Base-by-base conservation (phyloP, 1,139 yeast species). In the Sugiyamaella xylanicola region DNA sequence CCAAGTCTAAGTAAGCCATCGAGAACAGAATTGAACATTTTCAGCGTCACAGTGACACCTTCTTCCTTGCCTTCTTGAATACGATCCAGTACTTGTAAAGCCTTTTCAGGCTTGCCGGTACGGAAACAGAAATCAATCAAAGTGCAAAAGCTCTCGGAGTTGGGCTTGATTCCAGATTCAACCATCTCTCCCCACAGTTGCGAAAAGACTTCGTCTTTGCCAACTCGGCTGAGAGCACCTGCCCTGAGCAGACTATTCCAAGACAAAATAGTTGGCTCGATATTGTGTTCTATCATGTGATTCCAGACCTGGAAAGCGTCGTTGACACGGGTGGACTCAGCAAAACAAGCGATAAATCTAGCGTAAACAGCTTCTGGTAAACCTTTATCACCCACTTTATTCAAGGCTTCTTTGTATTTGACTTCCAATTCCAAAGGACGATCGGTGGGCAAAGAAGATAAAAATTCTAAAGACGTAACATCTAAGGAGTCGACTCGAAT, bases 161-260 rank as follows among this genome's bases (percentile, higher is more conserved):
- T 72, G n/a, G 81, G 78, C 47, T 64, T 59, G 47, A 71, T 63
- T 32, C 74, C 72, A 39, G 72, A 67, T 7, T 60, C 61, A 5
- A 29, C 27, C 68, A 79, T 73, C 60, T 72, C 69, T 19, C 70
- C 62, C 72, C 76, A 74, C 41, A 79, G 66, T 21, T 70, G 70
- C 47, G 74, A 74, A 32, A 74, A 70, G 11, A 72, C 65, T 4
- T 65, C 68, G 15, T 72, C 61, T 49, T 74, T 68, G 43, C 68
- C 64, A 27, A 56, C 60, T 25, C 61, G 60, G 9, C 68, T 55
- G 27, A 70, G 68, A 2, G 77, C 66, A 21, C 75, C 79, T 0
- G 82, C 72, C 44, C 70, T 65, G 32, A 81, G 67, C 50, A 81
- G 67, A 51, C 75, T 73, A 55, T 79, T 78, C 83, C 83, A 81